phyloP scores from a whole-genome alignment of 2,329 filamentous ascomycete genomes.

The Colletotrichum filicis region DNA sequence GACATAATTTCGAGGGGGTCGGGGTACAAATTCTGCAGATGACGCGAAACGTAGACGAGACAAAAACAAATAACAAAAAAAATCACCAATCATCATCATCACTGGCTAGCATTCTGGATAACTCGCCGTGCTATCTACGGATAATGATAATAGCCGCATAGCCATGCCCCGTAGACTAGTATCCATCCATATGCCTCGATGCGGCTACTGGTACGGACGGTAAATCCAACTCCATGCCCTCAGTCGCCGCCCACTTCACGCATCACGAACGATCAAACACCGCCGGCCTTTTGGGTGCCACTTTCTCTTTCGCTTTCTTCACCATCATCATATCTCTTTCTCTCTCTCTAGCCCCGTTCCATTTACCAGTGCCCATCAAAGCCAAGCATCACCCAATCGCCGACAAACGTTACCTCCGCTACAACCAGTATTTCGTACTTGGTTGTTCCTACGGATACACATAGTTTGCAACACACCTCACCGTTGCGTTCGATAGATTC shows the following conservation, averaged over 20 bases:
- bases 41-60: background rate
- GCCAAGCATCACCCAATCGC: background rate
- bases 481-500: background rate
- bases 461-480: background rate
- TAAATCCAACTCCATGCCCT: background rate
- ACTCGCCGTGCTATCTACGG: background rate
- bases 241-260: constrained; percentile 10
- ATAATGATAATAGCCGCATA: background rate
- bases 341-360: background rate
- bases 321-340: background rate
- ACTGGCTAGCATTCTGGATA: background rate
- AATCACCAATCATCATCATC: background rate
- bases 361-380: background rate
- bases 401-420: background rate
- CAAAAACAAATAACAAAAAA: background rate
- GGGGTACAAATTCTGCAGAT: background rate
- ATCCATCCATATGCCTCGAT: background rate
- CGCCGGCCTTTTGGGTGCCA: background rate
- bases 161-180: background rate
- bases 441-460: background rate
- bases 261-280: background rate
- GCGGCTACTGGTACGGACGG: background rate
- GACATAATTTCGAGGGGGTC: background rate
- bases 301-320: background rate
- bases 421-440: background rate